Evolutionary conservation across 1,284 basidiomycete genomes (phyloP).

Genomic region (Ceratobasidium theobromae): DNA sequence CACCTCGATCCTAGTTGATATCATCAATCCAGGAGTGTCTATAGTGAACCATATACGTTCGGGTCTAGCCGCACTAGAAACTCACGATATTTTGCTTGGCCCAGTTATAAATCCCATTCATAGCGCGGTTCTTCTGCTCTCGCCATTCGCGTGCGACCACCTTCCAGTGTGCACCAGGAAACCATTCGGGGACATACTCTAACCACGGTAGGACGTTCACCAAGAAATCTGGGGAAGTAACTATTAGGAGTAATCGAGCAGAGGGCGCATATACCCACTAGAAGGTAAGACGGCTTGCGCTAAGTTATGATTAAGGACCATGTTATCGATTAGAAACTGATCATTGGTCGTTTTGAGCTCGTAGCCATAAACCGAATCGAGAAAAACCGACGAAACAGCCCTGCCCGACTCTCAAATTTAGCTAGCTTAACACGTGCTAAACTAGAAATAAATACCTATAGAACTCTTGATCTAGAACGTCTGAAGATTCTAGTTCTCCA

Average conservation of each 20-base stretch:
- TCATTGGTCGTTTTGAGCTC: background rate
- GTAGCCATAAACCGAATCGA: conserved; percentile 25
- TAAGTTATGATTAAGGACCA: background rate
- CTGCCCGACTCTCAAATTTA: background rate
- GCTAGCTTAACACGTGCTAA: background rate
- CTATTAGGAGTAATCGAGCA: background rate
- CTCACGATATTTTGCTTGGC: conserved; percentile 7
- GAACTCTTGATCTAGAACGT: background rate
- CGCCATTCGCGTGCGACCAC: conserved; percentile 8
- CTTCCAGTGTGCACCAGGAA: conserved; percentile 28
- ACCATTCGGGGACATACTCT: conserved; percentile 28
- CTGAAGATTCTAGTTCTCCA: background rate
- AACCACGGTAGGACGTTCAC: conserved; percentile 25
- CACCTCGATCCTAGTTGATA: background rate
- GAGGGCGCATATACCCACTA: background rate
- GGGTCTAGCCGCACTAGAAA: background rate
- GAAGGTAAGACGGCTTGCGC: conserved; percentile 1
- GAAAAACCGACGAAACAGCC: background rate
- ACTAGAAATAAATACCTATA: background rate
- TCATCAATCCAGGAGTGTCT: too few relatives aligned
- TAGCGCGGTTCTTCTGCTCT: background rate
- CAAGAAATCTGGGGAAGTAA: conserved; percentile 9
- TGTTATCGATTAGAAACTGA: background rate
- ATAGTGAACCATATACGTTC: too few relatives aligned
- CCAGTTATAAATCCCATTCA: conserved; percentile 5